Conservation (phyloP, 2,329 filamentous ascomycete genomes). For the Zymoseptoria ardabiliae region DNA sequence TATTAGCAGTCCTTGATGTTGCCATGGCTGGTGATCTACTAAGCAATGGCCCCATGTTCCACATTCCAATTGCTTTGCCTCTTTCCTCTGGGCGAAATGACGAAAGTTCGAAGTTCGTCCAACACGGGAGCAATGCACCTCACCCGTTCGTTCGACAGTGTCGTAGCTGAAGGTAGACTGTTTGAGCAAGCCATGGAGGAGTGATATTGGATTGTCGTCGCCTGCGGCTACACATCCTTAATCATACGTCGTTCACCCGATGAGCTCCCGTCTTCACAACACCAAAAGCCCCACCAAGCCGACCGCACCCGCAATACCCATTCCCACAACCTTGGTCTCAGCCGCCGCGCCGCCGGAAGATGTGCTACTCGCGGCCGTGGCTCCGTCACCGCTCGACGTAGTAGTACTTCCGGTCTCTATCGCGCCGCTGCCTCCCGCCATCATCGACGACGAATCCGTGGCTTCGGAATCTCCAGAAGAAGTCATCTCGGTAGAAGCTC, state of each 20-base stretch:
- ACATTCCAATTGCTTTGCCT: conserved; percentile 26
- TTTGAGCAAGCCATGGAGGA: too few species aligned
- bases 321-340: conserved; percentile 32
- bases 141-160: too few species aligned
- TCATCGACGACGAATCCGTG: not conserved
- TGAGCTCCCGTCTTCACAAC: not conserved
- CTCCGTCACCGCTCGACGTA: not conserved
- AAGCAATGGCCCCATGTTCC: conserved; percentile 24
- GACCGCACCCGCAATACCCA: conserved; percentile 21
- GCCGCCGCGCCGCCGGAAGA: conserved; percentile 22
- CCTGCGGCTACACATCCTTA: not conserved
- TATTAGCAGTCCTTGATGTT: not conserved
- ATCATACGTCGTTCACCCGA: not conserved
- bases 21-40: conserved; percentile 8
- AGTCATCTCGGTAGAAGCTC: conserved; percentile 15
- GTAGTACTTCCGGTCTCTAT: not conserved
- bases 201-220: too few species aligned
- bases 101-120: too few species aligned
- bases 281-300: conserved; percentile 1
- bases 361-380: not conserved
- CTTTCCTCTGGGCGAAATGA: conserved; percentile 18
- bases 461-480: conserved; percentile 1
- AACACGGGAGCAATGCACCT: too few species aligned
- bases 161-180: not conserved
- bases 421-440: not conserved